Evolutionary conservation across 1,284 basidiomycete genomes (phyloP).

Genomic region (Cryptococcus hybrid): DNA sequence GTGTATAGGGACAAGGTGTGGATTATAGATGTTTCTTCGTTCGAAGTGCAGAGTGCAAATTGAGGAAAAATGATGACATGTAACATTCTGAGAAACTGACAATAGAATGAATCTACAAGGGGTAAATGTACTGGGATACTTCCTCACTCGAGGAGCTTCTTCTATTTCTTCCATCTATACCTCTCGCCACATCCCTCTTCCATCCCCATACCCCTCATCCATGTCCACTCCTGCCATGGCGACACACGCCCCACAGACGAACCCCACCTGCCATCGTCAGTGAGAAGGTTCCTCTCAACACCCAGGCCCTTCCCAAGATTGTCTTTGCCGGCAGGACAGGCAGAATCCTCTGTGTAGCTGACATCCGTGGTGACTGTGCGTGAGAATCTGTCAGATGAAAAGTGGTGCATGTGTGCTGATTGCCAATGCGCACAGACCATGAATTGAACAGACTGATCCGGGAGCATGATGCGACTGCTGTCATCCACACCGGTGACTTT

Average conservation of each 20-base stretch:
- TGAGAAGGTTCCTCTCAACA: conserved; percentile 21
- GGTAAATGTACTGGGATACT: too few species aligned
- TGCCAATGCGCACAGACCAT: conserved; percentile 52
- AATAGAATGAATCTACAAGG: too few species aligned
- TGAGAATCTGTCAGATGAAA: conserved; percentile 11
- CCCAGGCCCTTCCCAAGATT: conserved; percentile 29
- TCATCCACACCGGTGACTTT: conserved; percentile 99
- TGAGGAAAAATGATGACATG: too few species aligned
- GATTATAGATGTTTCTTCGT: too few species aligned
- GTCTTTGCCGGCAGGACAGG: conserved; percentile 56
- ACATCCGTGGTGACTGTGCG: conserved; percentile 72
- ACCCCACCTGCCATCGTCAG: not conserved
- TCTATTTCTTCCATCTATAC: not conserved
- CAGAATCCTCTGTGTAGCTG: conserved; percentile 91
- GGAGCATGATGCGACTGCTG: conserved; percentile 84
- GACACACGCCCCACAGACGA: not conserved
- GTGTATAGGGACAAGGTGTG: too few species aligned
- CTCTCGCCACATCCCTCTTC: not conserved
- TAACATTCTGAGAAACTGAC: too few species aligned
- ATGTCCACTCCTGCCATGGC: not conserved
- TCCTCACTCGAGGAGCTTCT: not conserved
- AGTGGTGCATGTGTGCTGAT: conserved; percentile 7
- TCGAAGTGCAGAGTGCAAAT: too few species aligned
- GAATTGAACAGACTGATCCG: conserved; percentile 86
- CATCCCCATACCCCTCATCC: not conserved